Percentiles rank a stretch among this genome's conserved stretches.
Conservation (phyloP, 1,284 basidiomycete species). For the Rhodotorula sp. region DNA sequence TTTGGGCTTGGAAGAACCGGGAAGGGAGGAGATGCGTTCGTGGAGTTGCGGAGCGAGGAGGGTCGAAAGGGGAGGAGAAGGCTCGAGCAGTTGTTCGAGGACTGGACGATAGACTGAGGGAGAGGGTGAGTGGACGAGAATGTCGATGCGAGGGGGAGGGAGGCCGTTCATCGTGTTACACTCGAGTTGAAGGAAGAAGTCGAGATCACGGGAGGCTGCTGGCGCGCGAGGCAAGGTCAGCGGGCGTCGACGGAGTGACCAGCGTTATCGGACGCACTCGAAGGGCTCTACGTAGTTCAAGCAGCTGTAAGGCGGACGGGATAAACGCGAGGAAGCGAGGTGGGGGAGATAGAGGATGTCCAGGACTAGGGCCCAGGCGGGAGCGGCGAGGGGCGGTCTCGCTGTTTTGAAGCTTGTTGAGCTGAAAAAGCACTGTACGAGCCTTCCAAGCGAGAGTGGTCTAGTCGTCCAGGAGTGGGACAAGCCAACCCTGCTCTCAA, state of each 20-base stretch:
- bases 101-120: constrained; percentile 44
- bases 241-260: no score
- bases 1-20: constrained; percentile 23
- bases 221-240: background rate
- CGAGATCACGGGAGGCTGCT: background rate
- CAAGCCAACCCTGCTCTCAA: no score
- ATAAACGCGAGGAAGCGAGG: background rate
- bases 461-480: no score
- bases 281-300: no score
- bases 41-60: constrained; percentile 61
- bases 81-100: constrained; percentile 65
- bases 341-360: background rate
- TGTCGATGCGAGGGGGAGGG: constrained; percentile 34
- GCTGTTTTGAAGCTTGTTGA: no score
- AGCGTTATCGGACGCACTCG: background rate
- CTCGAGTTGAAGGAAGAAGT: background rate
- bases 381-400: no score
- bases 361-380: background rate
- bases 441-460: no score
- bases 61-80: constrained; percentile 60
- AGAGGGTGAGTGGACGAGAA: constrained; percentile 31
- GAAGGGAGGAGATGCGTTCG: constrained; percentile 20
- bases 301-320: background rate
- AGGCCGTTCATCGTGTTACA: constrained; percentile 7
- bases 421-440: no score